Evolutionary conservation across 805 yeast species (phyloP).

Genomic region (Wickerhamiella allomyrinae): DNA sequence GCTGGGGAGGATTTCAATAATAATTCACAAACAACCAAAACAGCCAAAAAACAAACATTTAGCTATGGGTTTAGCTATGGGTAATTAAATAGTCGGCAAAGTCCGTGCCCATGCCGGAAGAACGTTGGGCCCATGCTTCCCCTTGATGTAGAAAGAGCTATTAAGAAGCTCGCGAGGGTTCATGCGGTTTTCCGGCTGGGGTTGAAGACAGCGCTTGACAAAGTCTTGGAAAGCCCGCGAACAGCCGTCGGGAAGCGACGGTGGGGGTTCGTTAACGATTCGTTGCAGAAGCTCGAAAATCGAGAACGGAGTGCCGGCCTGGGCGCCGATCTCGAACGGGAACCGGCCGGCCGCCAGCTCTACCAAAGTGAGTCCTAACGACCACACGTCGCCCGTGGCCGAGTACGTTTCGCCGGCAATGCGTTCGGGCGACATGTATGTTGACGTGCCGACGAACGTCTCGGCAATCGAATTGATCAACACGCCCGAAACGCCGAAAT

Average conservation of each 20-base stretch:
- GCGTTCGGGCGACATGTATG: conserved; percentile 95
- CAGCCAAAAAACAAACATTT: background rate
- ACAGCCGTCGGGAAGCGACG: conserved; percentile 39
- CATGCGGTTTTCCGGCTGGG: conserved; percentile 52
- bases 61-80: background rate
- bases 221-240: conserved; percentile 45
- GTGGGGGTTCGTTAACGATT: conserved; percentile 88
- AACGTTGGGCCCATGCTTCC: conserved; percentile 9
- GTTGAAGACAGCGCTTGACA: conserved; percentile 58
- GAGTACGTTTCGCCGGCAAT: conserved; percentile 90
- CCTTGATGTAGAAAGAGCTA: conserved; percentile 21
- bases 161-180: conserved; percentile 55
- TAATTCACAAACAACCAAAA: background rate
- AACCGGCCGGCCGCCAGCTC: conserved; percentile 78
- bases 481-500: conserved; percentile 91
- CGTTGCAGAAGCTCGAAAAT: conserved; percentile 81
- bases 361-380: conserved; percentile 76
- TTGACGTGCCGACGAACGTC: conserved; percentile 95
- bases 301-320: conserved; percentile 47
- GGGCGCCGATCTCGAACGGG: conserved; percentile 36
- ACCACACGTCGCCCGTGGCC: conserved; percentile 96
- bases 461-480: conserved; percentile 89
- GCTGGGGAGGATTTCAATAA: conserved; percentile 12
- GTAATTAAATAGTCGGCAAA: conserved; percentile 4
- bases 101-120: conserved; percentile 7